phyloP scores from a whole-genome alignment of 345 rosid genomes.

The Citrus australasica region DNA sequence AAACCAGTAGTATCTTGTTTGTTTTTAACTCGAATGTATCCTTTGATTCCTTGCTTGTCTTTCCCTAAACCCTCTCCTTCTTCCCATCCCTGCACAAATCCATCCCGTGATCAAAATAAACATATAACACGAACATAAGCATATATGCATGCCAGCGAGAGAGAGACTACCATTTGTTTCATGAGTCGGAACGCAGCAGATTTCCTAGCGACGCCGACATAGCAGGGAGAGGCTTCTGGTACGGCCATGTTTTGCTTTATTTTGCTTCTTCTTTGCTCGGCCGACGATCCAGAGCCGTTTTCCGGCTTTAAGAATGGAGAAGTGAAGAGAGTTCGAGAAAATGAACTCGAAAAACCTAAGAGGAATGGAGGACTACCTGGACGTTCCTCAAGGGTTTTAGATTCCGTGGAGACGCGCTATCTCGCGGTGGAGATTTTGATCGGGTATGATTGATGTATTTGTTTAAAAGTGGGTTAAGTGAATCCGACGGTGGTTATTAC shows the following conservation, averaged over 20 bases:
- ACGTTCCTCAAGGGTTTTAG: slow-evolving; percentile 13
- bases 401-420: slow-evolving; percentile 11
- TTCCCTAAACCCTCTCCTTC: slow-evolving; percentile 99
- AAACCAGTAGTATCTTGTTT: slow-evolving; percentile 82
- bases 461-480: no score
- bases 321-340: slow-evolving; percentile 8
- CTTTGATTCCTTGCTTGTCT: slow-evolving; percentile 97
- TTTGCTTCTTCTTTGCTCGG: slow-evolving; percentile 13
- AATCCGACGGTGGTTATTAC: background rate
- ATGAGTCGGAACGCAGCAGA: slow-evolving; percentile 94
- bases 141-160: no score
- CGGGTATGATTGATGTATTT: no score
- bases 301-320: background rate
- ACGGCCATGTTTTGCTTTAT: slow-evolving; percentile 63
- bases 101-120: background rate
- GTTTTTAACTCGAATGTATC: slow-evolving; percentile 79
- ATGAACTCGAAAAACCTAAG: slow-evolving; percentile 26
- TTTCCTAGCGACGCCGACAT: slow-evolving; percentile 72
- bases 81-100: slow-evolving; percentile 77
- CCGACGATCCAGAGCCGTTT: slow-evolving; percentile 36
- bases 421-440: slow-evolving; percentile 7
- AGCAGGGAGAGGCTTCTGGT: slow-evolving; percentile 86
- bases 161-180: slow-evolving; percentile 77
- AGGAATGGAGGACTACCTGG: slow-evolving; percentile 3
- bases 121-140: background rate